These are phyloP conservation scores for Persicaria tinctoria DNA, from an alignment of 148 eudicot genomes.

Conservation along the genomic window DNA sequence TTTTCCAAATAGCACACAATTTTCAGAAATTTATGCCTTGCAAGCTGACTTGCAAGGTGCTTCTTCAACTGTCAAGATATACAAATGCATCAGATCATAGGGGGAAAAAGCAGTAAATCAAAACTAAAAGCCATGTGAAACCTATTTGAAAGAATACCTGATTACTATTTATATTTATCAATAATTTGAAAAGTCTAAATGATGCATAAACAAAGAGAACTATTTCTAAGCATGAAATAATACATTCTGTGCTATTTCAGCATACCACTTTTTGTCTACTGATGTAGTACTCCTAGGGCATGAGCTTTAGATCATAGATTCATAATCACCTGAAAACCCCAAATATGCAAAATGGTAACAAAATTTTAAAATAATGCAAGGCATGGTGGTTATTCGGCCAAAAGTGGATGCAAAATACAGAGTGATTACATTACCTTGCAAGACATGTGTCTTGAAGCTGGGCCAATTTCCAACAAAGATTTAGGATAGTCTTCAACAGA, in stretches of 20 bases:
- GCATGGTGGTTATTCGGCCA: too few relatives aligned
- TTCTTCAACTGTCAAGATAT: slow-evolving; percentile 79
- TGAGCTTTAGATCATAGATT: slow-evolving; percentile 96
- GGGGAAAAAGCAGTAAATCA: neutral
- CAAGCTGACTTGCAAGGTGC: slow-evolving; percentile 88
- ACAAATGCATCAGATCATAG: too few relatives aligned
- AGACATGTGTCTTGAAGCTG: slow-evolving; percentile 95
- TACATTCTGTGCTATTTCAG: neutral
- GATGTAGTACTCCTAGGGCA: slow-evolving; percentile 94
- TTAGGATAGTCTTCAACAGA: slow-evolving; percentile 63
- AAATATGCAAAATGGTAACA: neutral
- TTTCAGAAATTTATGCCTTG: slow-evolving; percentile 82
- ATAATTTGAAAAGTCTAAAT: neutral
- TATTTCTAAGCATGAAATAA: neutral
- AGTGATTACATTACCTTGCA: too few relatives aligned
- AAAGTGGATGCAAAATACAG: too few relatives aligned
- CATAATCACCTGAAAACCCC: slow-evolving; percentile 70
- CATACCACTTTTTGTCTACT: slow-evolving; percentile 89
- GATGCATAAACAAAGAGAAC: neutral
- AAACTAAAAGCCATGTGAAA: too few relatives aligned
- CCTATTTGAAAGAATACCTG: too few relatives aligned
- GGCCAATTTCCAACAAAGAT: slow-evolving; percentile 91
- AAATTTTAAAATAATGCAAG: neutral
- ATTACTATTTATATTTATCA: neutral
- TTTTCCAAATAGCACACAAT: slow-evolving; percentile 94